phyloP scores from a whole-genome alignment of 805 yeast species.

The Lachancea fermentati region DNA sequence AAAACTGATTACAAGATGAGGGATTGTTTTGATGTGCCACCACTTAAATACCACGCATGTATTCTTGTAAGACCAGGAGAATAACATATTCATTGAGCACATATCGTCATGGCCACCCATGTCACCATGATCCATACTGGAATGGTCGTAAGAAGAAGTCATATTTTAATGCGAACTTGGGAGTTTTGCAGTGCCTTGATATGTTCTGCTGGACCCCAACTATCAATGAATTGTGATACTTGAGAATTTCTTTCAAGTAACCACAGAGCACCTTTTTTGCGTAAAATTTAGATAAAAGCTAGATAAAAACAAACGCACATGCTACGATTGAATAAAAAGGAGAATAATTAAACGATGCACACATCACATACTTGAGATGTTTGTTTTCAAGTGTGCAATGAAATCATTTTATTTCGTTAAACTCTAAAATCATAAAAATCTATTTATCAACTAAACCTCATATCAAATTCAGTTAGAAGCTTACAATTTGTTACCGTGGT shows the following conservation, averaged over 20 bases:
- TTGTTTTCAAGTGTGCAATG: background rate
- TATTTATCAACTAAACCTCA: constrained; percentile 6
- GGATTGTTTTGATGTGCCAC: constrained; percentile 65
- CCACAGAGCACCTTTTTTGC: background rate
- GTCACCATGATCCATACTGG: constrained; percentile 18
- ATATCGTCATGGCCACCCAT: constrained; percentile 22
- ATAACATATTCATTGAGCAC: constrained; percentile 66
- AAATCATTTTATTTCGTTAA: constrained; percentile 5
- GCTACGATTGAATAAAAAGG: background rate
- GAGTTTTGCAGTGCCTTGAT: too few relatives aligned
- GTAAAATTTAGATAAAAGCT: too few relatives aligned
- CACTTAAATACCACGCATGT: constrained; percentile 68
- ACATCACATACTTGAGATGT: background rate
- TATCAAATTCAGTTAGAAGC: constrained; percentile 4
- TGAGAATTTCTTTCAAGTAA: background rate
- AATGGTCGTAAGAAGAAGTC: too few relatives aligned
- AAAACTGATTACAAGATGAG: constrained; percentile 49
- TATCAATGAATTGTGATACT: too few relatives aligned
- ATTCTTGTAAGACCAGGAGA: constrained; percentile 72
- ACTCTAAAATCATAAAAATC: constrained; percentile 5
- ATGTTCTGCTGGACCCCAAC: too few relatives aligned
- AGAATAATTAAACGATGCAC: background rate
- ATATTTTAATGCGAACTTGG: too few relatives aligned
- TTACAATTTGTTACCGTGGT: constrained; percentile 41
- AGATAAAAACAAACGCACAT: too few relatives aligned